Base-by-base conservation (phyloP, 176 grass and related monocot species). In the Aegilops speltoides region DNA sequence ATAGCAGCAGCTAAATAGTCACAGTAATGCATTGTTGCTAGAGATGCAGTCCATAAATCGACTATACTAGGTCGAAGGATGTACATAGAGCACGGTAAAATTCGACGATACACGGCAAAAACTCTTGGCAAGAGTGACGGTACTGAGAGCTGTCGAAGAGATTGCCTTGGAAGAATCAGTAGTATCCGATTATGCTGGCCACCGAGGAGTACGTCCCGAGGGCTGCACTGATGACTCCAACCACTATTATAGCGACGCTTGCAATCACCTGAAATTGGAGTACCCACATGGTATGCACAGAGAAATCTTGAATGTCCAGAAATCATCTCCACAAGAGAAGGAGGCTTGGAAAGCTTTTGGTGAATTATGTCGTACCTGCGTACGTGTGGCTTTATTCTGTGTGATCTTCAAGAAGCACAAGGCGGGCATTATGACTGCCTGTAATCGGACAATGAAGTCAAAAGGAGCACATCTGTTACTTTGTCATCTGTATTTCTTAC, bases 361-460 rank as follows among this genome's bases (percentile, higher is more conserved):
- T 0, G 28, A 24, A 24, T 83, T 29, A 7, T 37, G 37, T 10
- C 45, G 66, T 92, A 98, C 96, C 93, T 98, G 96, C 9, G 67
- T 9, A 31, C 33, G 36, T 80, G 91, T 96, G n/a, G 96, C 91
- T 89, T 98, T 96, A 40, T 88, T 91, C 45, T 86, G 46, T 20
- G 37, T 54, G n/a, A 96, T 98, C 93, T 88, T 94, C 87, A 98
- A 76, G 84, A 96, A 98, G 82, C 97, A 98, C 22, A 98, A 64
- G 20, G 97, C 86, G 3, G 97, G 97, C 82, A 98, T 93, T 96
- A 98, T 85, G 64, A 98, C 20, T 7, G 93, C 93, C 93, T 98
- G 93, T 67, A 52, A 90, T 80, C 10, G 31, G 48, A 20, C 32
- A 79, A 56, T 56, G 4, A 76, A 23, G 7, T 71, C 15, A 20